These are phyloP conservation scores for Trypethelium eluteriae DNA, from an alignment of 495 filamentous ascomycete genomes.

Conservation along the genomic window DNA sequence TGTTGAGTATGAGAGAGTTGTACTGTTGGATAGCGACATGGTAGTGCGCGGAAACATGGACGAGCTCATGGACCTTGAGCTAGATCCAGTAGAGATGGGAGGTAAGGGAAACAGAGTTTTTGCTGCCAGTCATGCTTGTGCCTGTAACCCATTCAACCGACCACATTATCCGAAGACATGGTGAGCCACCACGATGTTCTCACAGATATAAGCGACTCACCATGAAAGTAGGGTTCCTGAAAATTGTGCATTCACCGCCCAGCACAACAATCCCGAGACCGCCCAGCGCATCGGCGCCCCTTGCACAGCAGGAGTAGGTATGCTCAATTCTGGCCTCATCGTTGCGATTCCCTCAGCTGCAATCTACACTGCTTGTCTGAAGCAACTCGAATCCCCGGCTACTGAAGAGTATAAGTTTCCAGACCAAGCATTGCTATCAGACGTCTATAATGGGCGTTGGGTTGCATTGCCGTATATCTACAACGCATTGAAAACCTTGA, in stretches of 20 bases:
- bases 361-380: conserved; percentile 50
- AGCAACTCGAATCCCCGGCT: conserved; percentile 39
- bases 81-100: conserved; percentile 48
- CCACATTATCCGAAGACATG: conserved; percentile 68
- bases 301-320: conserved; percentile 49
- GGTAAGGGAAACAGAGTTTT: conserved; percentile 56
- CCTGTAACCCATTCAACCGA: conserved; percentile 71
- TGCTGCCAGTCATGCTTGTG: conserved; percentile 68
- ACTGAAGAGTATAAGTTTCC: conserved; percentile 58
- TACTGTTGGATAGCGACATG: conserved; percentile 84
- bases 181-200: conserved; percentile 35
- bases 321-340: conserved; percentile 66
- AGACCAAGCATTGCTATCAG: conserved; percentile 65
- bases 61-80: conserved; percentile 67
- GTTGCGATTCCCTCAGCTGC: conserved; percentile 57
- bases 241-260: conserved; percentile 69
- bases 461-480: conserved; percentile 68
- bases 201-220: neutral
- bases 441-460: conserved; percentile 61
- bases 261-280: conserved; percentile 49
- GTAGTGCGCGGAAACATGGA: conserved; percentile 72
- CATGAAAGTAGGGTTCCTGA: conserved; percentile 47
- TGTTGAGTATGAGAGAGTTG: conserved; percentile 60
- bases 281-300: conserved; percentile 52
- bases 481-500: conserved; percentile 74